phyloP scores from a whole-genome alignment of 2,329 filamentous ascomycete species.

The Diaporthe ampelina region DNA sequence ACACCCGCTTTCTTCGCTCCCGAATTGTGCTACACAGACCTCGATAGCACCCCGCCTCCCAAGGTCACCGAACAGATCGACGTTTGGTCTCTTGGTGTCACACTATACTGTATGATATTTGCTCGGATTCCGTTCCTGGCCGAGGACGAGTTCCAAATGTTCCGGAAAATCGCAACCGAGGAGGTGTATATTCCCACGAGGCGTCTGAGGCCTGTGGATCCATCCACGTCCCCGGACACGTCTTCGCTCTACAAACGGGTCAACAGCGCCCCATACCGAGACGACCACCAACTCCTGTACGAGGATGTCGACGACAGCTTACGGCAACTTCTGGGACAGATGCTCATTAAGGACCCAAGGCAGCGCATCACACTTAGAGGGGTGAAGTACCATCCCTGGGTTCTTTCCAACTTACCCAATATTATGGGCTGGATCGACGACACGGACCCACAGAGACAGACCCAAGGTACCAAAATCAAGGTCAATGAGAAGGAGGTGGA shows the following conservation, averaged over 20 bases:
- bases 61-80: slow-evolving; percentile 95
- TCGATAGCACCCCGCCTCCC: slow-evolving; percentile 73
- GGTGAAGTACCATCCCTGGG: slow-evolving; percentile 95
- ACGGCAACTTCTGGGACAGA: slow-evolving; percentile 80
- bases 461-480: slow-evolving; percentile 87
- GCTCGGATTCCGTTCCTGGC: slow-evolving; percentile 94
- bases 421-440: slow-evolving; percentile 90
- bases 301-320: slow-evolving; percentile 88
- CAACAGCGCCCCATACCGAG: slow-evolving; percentile 77
- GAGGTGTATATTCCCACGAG: slow-evolving; percentile 90
- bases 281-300: slow-evolving; percentile 84
- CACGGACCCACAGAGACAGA: slow-evolving; percentile 85
- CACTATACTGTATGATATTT: slow-evolving; percentile 94
- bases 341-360: slow-evolving; percentile 90
- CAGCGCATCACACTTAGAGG: slow-evolving; percentile 91
- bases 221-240: slow-evolving; percentile 67
- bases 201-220: slow-evolving; percentile 82
- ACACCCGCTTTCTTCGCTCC: slow-evolving; percentile 98
- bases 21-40: slow-evolving; percentile 91
- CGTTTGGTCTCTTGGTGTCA: slow-evolving; percentile 96
- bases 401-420: slow-evolving; percentile 82
- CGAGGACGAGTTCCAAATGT: slow-evolving; percentile 92
- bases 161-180: slow-evolving; percentile 90
- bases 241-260: slow-evolving; percentile 69
- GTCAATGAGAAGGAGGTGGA: slow-evolving; percentile 93